A percentile compares a stretch with the other conserved stretches of the same genome.
phyloP scores from a whole-genome alignment of 208 protist species.

The Leishmania tropica region DNA sequence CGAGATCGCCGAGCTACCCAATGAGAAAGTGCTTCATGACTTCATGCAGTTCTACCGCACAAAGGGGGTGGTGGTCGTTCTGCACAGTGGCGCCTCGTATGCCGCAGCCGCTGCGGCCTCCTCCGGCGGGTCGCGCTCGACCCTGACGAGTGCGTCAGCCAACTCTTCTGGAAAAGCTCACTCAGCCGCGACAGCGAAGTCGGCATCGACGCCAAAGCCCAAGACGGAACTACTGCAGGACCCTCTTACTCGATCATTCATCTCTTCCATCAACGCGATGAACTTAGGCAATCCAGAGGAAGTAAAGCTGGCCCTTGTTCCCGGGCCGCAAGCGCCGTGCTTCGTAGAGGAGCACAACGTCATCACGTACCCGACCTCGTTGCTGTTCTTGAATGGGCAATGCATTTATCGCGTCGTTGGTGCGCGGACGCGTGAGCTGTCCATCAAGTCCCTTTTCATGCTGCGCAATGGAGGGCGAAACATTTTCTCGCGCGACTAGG shows the following conservation, averaged over 20 bases:
- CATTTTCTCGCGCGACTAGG: slow-evolving; percentile 70
- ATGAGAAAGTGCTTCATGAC: slow-evolving; percentile 73
- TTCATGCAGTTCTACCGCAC: slow-evolving; percentile 69
- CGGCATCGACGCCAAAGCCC: background rate
- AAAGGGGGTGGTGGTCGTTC: slow-evolving; percentile 61
- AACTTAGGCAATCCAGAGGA: slow-evolving; percentile 80
- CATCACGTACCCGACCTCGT: slow-evolving; percentile 72
- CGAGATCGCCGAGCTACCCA: slow-evolving; percentile 84
- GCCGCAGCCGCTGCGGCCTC: slow-evolving; percentile 10
- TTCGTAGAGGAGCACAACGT: slow-evolving; percentile 75
- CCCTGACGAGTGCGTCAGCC: slow-evolving; percentile 12
- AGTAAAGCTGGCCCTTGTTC: slow-evolving; percentile 78
- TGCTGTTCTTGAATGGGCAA: slow-evolving; percentile 75
- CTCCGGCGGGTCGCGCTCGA: slow-evolving; percentile 2
- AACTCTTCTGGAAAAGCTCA: background rate
- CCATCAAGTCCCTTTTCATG: slow-evolving; percentile 86
- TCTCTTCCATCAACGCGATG: slow-evolving; percentile 79
- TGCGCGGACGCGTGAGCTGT: slow-evolving; percentile 67
- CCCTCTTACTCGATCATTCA: slow-evolving; percentile 71
- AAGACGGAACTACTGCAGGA: slow-evolving; percentile 40
- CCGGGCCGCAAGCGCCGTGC: slow-evolving; percentile 58
- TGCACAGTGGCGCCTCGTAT: slow-evolving; percentile 57
- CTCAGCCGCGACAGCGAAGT: background rate
- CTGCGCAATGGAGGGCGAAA: slow-evolving; percentile 73
- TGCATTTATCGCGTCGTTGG: slow-evolving; percentile 74